Conservation (phyloP, 305 asterid genomes). For the Stenogyne calaminthoides region DNA sequence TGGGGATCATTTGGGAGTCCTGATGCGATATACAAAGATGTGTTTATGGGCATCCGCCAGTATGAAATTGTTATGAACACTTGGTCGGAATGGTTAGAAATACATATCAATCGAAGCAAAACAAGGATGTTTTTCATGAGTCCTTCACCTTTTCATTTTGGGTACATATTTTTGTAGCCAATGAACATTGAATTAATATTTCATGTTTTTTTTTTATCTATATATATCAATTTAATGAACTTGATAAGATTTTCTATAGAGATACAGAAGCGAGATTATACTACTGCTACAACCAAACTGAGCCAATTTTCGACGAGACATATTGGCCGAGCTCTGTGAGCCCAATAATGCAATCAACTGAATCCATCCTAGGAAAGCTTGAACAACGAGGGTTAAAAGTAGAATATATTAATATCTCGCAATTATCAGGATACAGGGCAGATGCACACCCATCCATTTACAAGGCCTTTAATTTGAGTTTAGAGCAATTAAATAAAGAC, state of each 20-base stretch:
- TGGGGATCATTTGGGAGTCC: constrained; percentile 56
- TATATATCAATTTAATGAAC: background rate
- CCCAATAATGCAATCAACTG: constrained; percentile 49
- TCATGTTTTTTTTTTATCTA: background rate
- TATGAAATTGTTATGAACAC: constrained; percentile 43
- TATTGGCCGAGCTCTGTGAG: constrained; percentile 37
- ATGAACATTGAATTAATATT: background rate
- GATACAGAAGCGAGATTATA: constrained; percentile 1
- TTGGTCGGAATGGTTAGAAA: constrained; percentile 61
- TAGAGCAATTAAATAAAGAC: background rate
- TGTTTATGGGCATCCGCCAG: constrained; percentile 28
- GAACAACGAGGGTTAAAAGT: constrained; percentile 44
- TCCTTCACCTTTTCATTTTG: constrained; percentile 39
- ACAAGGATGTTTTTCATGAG: constrained; percentile 58
- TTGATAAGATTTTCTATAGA: background rate
- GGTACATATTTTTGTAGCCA: background rate
- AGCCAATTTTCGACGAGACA: constrained; percentile 39
- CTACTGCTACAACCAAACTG: constrained; percentile 5
- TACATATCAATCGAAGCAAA: constrained; percentile 36
- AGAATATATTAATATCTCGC: constrained; percentile 54
- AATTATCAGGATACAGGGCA: constrained; percentile 53
- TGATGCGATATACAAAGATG: constrained; percentile 31
- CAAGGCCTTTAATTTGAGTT: constrained; percentile 21
- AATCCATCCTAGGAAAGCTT: constrained; percentile 41
- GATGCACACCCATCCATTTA: constrained; percentile 68